Base-by-base conservation (phyloP, 495 filamentous ascomycete species). In the Hapsidospora chrysogenum region DNA sequence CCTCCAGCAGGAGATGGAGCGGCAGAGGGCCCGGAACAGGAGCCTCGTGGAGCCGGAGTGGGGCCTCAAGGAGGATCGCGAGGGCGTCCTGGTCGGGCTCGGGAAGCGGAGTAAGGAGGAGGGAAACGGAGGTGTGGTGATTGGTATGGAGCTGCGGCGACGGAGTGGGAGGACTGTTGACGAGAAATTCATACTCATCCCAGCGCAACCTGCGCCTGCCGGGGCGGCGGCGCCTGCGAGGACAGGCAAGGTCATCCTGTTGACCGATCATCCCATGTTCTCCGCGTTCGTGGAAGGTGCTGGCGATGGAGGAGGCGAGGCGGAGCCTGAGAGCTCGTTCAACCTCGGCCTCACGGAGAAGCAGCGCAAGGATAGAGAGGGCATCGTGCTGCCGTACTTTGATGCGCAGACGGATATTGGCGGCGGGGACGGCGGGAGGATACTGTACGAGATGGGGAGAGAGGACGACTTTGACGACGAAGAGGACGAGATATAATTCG, bases 401-500 rank as follows among this genome's bases (percentile, higher is more conserved):
- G 89, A 96, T 64, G 87, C 89, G 11, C 89, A 97, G 68, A 73
- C 69, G 29, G 75, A 76, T 21, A 59, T 76, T 25, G 75, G 74
- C 0, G 76, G 75, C 0, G 80, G 80, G 9, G 83, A 87, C 9
- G 80, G 83, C 20, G 89, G 92, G 0, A 66, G 86, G 41, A 97
- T 97, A 35, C 48, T 97, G 46, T 96, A 96, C 58, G 86, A 94
- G 35, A 89, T 95, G 77, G 89, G 87, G 19, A 70, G 72, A 35
- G 92, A 94, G 60, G 89, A 97, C 60, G 92, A 97, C 56, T 97
- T 93, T 54, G 89, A 97, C 50, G 89, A 96, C 41, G 92, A 96
- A 57, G 92, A 97, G 50, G 89, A 97, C 64, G 92, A 97, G 56
- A 85, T 95, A 35, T 93, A 56, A 55, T 31, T 15, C 21, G 13